Base-by-base conservation (phyloP, 1,284 basidiomycete genomes). In the Fomes fomentarius region DNA sequence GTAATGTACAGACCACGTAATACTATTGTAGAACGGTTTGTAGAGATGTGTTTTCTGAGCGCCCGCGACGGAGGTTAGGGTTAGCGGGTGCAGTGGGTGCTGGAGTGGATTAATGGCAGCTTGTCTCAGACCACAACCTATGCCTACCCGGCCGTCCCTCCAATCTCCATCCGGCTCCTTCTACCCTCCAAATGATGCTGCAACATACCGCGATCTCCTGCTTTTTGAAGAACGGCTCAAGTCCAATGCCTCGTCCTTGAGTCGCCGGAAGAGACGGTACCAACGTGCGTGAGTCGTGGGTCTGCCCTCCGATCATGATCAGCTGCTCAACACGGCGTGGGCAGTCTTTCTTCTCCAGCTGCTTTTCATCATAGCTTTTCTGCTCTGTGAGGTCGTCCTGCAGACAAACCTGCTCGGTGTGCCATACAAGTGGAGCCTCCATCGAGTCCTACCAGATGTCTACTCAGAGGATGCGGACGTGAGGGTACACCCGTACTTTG, bases 171-270 rank as follows among this genome's bases (percentile, higher is more conserved):
- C 47, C 15, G 52, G 50, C 40, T 62, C 62, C 15, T 85, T 81
- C 64, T 74, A 81, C 60, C 91, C 91, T 0, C 71, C 84, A 11
- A 81, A 84, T 58, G 91, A 93, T 69, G 77, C 78, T 44, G 78
- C 85, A 15, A 95, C 93, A 0, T 94, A 92, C 70, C 81, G 91
- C 42, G 96, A 99, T 71, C 77, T 99, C 25, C 81, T 98, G 34
- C 77, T 95, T 47, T 98, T 99, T 61, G 96, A 99, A 74, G 96
- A 99, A 72, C 81, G 97, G 15, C 83, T 99, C 50, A 98, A 98
- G 74, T 91, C 91, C 47, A 98, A 93, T 70, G 94, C 94, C 3
- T 83, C 89, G 10, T 84, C 83, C 57, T 76, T 98, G 17, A 87
- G 91, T 66, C 80, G 84, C 41, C 81, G 96, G 56, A 93, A 95